phyloP scores from a whole-genome alignment of 345 rosid species.

The Erucastrum elatum region DNA sequence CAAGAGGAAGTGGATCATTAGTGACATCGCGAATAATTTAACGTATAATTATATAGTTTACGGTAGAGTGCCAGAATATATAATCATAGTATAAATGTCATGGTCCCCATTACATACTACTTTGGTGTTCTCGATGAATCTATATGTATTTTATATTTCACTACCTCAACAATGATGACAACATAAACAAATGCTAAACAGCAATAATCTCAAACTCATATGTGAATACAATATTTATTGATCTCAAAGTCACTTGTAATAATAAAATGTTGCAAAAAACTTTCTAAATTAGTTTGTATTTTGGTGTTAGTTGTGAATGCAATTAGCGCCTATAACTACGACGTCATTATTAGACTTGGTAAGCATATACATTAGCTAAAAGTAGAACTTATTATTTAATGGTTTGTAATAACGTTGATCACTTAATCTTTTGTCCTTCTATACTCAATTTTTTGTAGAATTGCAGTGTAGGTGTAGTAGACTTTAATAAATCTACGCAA shows the following conservation, averaged over 20 bases:
- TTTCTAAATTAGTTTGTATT: neutral
- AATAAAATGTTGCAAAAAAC: neutral
- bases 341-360: neutral
- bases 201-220: neutral
- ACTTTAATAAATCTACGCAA: neutral
- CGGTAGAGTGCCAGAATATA: conserved; percentile 2
- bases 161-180: neutral
- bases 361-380: neutral
- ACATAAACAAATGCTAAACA: neutral
- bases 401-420: neutral
- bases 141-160: neutral
- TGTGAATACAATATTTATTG: neutral
- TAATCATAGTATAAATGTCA: neutral
- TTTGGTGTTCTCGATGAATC: conserved; percentile 4
- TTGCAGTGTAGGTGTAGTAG: neutral
- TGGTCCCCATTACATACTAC: conserved; percentile 11
- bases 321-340: neutral
- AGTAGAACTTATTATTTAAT: neutral
- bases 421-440: neutral
- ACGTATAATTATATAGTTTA: conserved; percentile 8
- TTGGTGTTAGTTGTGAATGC: neutral
- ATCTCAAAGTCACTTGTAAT: neutral
- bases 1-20: conserved; percentile 30
- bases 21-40: conserved; percentile 25
- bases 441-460: neutral